Conservation (phyloP, 306 rosid species). For the Cicer chorassanicum region DNA sequence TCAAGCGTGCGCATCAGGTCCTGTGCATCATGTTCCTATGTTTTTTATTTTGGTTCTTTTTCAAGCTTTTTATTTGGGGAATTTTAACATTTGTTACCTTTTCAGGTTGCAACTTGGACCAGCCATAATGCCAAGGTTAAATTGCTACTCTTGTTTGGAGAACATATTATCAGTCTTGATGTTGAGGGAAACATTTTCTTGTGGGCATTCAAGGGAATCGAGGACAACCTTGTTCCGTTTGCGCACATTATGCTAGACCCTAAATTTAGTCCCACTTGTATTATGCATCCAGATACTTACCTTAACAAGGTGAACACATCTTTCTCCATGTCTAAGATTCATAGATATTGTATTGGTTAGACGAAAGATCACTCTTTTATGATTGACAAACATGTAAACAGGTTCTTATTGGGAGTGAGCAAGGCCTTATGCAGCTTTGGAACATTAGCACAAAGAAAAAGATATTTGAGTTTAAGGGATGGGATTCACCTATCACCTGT, state of each 20-base stretch:
- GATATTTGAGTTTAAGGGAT: constrained; percentile 85
- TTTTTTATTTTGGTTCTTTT: neutral
- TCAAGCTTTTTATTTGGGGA: neutral
- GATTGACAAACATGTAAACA: constrained; percentile 49
- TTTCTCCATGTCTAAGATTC: constrained; percentile 18
- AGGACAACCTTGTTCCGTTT: constrained; percentile 58
- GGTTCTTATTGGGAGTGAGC: constrained; percentile 87
- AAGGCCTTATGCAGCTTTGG: constrained; percentile 93
- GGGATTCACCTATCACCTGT: constrained; percentile 77
- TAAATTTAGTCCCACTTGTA: constrained; percentile 63
- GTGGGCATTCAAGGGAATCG: constrained; percentile 82
- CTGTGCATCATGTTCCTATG: neutral
- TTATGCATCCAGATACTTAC: constrained; percentile 93
- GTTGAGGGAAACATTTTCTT: constrained; percentile 63
- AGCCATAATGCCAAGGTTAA: constrained; percentile 73
- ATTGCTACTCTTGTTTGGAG: constrained; percentile 78
- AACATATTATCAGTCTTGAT: constrained; percentile 77
- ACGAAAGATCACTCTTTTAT: neutral
- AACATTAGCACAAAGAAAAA: constrained; percentile 83
- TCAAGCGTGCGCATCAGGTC: constrained; percentile 88
- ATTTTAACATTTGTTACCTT: constrained; percentile 23
- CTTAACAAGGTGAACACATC: constrained; percentile 73
- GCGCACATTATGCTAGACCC: constrained; percentile 62
- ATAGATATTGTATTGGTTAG: constrained; percentile 20
- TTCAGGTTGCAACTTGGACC: constrained; percentile 82